Evolutionary conservation across 2,329 filamentous ascomycete species (phyloP), one percentile per base, ranked within the genome.

Genomic region (Thelonectria rubi): DNA sequence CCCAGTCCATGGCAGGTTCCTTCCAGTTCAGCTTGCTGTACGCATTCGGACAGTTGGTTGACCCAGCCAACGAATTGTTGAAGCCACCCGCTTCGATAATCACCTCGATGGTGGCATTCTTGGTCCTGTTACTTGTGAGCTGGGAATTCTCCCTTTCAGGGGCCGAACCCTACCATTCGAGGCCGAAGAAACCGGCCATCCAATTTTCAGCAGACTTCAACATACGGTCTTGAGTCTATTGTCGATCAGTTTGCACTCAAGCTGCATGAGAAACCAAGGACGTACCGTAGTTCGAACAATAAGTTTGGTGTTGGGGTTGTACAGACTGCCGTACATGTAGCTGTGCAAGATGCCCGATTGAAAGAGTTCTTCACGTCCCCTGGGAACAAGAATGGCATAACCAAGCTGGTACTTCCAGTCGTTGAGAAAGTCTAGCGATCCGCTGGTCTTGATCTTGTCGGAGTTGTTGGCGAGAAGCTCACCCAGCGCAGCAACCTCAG

Each of bases 141-240:
- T 37, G 8, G 30, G n/a, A 17, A n/a, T n/a, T 21, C 6, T 18
- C 17, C 12, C 20, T 17, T 11, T 30, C 7, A 11, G 6, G 9
- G 10, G 3, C 12, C 15, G 2, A 18, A 24, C 21, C 76, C 32
- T 69, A 82, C 81, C 90, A 93, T 48, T 89, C 85, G 0, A 92
- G 82, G 0, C 91, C 91, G 71, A 93, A 93, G 78, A 93, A 93
- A 0, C 91, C 91, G 6, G 90, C 88, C 72, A 93, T 78, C 76
- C 92, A 93, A 75, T 93, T 90, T 75, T 93, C 90, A 3, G 90
- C 90, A 40, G 85, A 89, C 73, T 93, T 88, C 20, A 90, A 79
- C 91, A 93, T 93, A 21, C 91, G 86, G 72, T 91, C 87, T 73
- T 93, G 89, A 1, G 90, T 91, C 79, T 82, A 34, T 1, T 15